Percentiles rank a stretch among this genome's conserved stretches.
phyloP scores from a whole-genome alignment of 495 filamentous ascomycete genomes.

The Cercophora scortea region DNA sequence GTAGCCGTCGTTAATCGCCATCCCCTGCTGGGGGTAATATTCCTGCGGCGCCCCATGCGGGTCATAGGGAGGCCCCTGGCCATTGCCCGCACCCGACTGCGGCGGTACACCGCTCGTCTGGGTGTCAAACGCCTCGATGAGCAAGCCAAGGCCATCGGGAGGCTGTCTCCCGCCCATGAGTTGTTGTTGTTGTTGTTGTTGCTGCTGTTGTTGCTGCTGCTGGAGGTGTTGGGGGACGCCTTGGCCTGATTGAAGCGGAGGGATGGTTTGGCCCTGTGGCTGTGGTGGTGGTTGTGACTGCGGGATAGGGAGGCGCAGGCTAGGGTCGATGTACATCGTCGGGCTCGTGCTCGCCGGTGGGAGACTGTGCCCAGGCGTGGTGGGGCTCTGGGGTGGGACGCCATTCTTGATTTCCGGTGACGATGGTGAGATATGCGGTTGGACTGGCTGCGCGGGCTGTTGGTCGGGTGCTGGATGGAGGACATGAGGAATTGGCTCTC shows the following conservation, averaged over 20 bases:
- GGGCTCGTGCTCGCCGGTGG: not conserved
- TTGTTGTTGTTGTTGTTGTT: conserved; percentile 2
- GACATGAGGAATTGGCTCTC: conserved; percentile 24
- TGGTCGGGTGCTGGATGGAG: conserved; percentile 14
- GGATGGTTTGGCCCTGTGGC: not conserved
- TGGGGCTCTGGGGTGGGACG: not conserved
- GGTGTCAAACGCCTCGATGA: conserved; percentile 24
- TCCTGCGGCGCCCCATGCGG: conserved; percentile 11
- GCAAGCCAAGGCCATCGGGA: conserved; percentile 18
- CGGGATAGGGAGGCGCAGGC: conserved; percentile 8
- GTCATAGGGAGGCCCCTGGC: conserved; percentile 9
- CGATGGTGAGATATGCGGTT: conserved; percentile 1
- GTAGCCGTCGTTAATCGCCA: conserved; percentile 21
- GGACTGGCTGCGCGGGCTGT: conserved; percentile 8
- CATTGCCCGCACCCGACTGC: not conserved
- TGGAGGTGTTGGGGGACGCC: not conserved
- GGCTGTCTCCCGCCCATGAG: conserved; percentile 7
- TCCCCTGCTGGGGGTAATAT: conserved; percentile 13
- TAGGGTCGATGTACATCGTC: conserved; percentile 15
- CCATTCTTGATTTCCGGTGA: conserved; percentile 5
- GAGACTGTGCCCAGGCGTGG: conserved; percentile 1
- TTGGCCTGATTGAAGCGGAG: not conserved
- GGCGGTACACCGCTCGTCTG: conserved; percentile 4
- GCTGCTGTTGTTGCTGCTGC: conserved; percentile 1
- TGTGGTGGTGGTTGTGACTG: conserved; percentile 1